phyloP scores from a whole-genome alignment of 148 eudicot species.

The Selenicereus undatus region DNA sequence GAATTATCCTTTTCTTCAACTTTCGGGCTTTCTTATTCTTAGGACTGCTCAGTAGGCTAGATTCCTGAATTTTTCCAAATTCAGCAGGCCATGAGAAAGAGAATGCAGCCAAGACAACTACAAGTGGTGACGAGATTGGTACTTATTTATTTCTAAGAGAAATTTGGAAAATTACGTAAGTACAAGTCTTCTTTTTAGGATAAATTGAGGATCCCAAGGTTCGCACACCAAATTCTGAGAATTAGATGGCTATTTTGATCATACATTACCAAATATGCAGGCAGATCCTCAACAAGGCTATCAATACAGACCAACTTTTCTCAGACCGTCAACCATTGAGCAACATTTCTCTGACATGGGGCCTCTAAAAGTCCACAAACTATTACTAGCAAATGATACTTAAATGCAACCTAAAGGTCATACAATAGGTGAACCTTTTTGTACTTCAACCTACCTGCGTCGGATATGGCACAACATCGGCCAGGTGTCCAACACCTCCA shows the following conservation, averaged over 20 bases:
- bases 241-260: background rate
- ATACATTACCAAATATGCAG: background rate
- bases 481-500: too few species aligned
- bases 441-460: too few species aligned
- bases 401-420: background rate
- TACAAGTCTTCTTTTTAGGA: background rate
- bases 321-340: background rate
- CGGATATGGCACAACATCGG: too few species aligned
- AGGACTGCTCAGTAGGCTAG: background rate
- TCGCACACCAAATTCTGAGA: background rate
- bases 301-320: background rate
- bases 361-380: background rate
- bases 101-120: background rate
- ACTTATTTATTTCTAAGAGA: background rate
- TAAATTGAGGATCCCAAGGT: background rate
- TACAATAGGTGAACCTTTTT: too few species aligned
- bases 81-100: background rate
- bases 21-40: background rate
- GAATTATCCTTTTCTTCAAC: background rate
- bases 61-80: background rate
- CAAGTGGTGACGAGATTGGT: background rate
- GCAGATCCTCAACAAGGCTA: background rate
- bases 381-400: background rate
- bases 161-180: background rate
- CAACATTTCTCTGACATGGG: background rate